Percentiles rank a stretch among this genome's conserved stretches.
These are phyloP conservation scores for Linnemannia schmuckeri DNA, from an alignment of 192 early-diverging fungal species.

Conservation along the genomic window DNA sequence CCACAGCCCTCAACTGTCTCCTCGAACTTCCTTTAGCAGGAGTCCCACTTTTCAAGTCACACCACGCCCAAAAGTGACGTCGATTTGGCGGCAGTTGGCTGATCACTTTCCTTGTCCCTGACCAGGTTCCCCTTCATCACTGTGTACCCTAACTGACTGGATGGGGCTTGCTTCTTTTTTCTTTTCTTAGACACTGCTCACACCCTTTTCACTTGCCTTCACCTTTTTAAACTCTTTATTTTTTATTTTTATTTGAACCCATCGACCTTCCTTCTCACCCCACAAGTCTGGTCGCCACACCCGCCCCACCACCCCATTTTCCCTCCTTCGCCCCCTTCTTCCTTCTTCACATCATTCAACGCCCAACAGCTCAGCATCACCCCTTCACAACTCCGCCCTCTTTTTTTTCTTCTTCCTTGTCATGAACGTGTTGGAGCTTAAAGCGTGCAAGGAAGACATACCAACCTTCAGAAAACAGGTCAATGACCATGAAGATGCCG, in stretches of 20 bases:
- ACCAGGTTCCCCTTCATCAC: neutral
- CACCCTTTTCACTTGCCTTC: neutral
- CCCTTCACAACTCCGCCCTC: neutral
- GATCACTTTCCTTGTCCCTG: neutral
- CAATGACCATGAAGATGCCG: conserved; percentile 63
- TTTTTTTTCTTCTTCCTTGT: neutral
- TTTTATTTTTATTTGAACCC: neutral
- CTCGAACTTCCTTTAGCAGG: too few relatives aligned
- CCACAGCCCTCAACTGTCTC: neutral
- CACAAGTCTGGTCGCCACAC: neutral
- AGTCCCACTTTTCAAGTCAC: too few relatives aligned
- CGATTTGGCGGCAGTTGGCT: neutral
- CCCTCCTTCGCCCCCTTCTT: neutral
- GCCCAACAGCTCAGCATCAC: neutral
- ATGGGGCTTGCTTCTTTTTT: neutral
- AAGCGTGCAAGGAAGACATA: conserved; percentile 70
- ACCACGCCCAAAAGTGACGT: neutral
- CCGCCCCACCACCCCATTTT: neutral
- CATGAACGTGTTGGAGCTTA: conserved; percentile 67
- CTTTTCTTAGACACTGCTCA: conserved; percentile 9
- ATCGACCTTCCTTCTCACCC: conserved; percentile 2
- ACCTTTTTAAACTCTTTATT: neutral
- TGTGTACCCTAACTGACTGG: neutral
- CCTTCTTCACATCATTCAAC: neutral
- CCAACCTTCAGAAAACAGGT: conserved; percentile 68